Base-by-base conservation (phyloP, 306 rosid species). In the Casuarina equisetifolia region DNA sequence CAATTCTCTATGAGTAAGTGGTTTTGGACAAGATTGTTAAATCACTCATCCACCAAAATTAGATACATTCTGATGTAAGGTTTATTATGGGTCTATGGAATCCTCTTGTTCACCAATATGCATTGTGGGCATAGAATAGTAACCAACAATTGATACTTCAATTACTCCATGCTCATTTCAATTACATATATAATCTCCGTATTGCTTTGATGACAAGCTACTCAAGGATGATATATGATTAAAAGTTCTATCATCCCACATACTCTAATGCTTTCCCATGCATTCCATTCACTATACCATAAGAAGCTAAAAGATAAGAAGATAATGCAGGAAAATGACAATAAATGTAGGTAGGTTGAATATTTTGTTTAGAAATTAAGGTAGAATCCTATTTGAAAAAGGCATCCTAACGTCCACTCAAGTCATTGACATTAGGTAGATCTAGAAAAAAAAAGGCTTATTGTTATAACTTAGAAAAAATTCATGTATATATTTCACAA, bases 51-150 rank as follows among this genome's bases (percentile, higher is more conserved):
- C 80, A 61, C 74, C 80, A 75, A 58, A 71, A 83, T 78, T 63
- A 46, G 74, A 76, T 15, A 32, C 53, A 50, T 61, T 40, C 36
- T 52, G 53, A 69, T 70, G 76, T 32, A 32, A 76, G 12, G 35
- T 71, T 45, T 50, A 78, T 50, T 48, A 91, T 61, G 51, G 75
- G 78, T 79, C 87, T 61, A 10, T 61, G 17, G 58, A 72, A 4
- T 76, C 82, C 57, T 20, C 75, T 20, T 44, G 85, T 49, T 76
- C 89, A 72, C 79, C 80, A 52, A 82, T 68, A 63, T 74, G 89
- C 84, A 85, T n/a, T 0, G 84, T 70, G 45, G 91, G 91, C 84
- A 85, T 45, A 16, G 93, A 89, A 79, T 50, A 62, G 57, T 85
- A 89, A 74, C 76, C 77, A 13, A 74, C 77, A 69, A 77, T 73